phyloP scores from a whole-genome alignment of 176 grass and related monocot species.

The Tillandsia leiboldiana region DNA sequence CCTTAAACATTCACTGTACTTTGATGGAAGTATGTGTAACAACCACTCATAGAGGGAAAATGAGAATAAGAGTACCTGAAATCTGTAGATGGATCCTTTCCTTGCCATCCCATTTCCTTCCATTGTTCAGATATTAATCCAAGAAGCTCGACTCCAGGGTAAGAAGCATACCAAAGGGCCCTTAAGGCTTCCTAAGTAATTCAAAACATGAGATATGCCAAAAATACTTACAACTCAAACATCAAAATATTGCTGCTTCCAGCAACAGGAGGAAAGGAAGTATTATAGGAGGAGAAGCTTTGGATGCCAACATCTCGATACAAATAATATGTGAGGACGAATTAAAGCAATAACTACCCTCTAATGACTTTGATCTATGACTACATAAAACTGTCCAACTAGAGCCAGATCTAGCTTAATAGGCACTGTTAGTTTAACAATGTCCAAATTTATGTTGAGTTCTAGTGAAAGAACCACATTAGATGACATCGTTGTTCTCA shows the following conservation, averaged over 20 bases:
- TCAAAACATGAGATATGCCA: slow-evolving; percentile 15
- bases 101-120: slow-evolving; percentile 99
- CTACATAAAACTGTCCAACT: too few species aligned
- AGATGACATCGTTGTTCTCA: slow-evolving; percentile 4
- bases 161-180: slow-evolving; percentile 69
- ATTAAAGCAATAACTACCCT: too few species aligned
- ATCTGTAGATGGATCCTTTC: slow-evolving; percentile 95
- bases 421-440: not conserved
- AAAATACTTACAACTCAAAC: slow-evolving; percentile 9
- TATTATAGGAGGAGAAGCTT: slow-evolving; percentile 7
- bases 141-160: slow-evolving; percentile 65
- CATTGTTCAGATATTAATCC: slow-evolving; percentile 86
- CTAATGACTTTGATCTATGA: too few species aligned
- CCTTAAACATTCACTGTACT: too few species aligned
- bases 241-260: not conserved
- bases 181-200: slow-evolving; percentile 62
- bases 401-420: not conserved
- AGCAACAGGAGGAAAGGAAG: not conserved
- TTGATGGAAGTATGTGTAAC: too few species aligned
- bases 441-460: too few species aligned
- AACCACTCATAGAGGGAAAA: not conserved
- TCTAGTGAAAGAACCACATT: not conserved
- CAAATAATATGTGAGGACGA: too few species aligned
- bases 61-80: slow-evolving; percentile 47
- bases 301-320: not conserved